These are phyloP conservation scores for Raphanus sativus DNA, from an alignment of 345 rosid genomes.

Conservation along the genomic window DNA sequence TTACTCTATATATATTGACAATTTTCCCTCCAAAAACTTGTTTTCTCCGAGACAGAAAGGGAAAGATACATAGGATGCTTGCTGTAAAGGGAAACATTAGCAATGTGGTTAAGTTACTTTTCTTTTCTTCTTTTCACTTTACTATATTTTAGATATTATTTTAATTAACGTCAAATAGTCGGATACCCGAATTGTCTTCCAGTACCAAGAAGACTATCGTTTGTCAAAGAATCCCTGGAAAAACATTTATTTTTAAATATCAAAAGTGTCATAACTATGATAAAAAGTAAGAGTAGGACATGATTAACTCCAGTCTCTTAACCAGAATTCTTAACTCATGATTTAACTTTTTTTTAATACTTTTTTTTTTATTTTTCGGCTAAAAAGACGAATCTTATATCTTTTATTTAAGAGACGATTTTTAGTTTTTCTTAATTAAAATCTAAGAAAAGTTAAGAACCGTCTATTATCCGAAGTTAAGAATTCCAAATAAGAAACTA, in stretches of 20 bases:
- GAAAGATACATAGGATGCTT: constrained; percentile 60
- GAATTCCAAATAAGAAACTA: too few relatives aligned
- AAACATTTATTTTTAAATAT: neutral
- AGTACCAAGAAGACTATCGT: constrained; percentile 32
- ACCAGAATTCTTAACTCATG: too few relatives aligned
- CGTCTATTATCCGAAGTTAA: too few relatives aligned
- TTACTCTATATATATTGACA: neutral
- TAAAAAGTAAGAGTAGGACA: neutral
- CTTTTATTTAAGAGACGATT: too few relatives aligned
- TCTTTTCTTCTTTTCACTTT: constrained; percentile 38
- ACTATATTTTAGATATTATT: constrained; percentile 33
- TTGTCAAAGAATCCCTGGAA: constrained; percentile 39
- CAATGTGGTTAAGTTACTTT: constrained; percentile 40
- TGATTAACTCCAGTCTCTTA: too few relatives aligned
- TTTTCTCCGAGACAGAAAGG: constrained; percentile 55
- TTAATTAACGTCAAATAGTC: constrained; percentile 10
- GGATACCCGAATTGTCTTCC: constrained; percentile 34
- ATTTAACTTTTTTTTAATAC: too few relatives aligned
- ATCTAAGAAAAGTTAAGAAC: too few relatives aligned
- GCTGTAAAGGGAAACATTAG: constrained; percentile 46
- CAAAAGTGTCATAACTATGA: constrained; percentile 1
- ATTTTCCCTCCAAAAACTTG: constrained; percentile 26
- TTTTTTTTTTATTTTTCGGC: too few relatives aligned
- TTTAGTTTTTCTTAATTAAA: too few relatives aligned
- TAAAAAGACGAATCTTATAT: too few relatives aligned